Evolutionary conservation across 2,329 filamentous ascomycete species (phyloP).

Genomic region (Thelonectria blattea): DNA sequence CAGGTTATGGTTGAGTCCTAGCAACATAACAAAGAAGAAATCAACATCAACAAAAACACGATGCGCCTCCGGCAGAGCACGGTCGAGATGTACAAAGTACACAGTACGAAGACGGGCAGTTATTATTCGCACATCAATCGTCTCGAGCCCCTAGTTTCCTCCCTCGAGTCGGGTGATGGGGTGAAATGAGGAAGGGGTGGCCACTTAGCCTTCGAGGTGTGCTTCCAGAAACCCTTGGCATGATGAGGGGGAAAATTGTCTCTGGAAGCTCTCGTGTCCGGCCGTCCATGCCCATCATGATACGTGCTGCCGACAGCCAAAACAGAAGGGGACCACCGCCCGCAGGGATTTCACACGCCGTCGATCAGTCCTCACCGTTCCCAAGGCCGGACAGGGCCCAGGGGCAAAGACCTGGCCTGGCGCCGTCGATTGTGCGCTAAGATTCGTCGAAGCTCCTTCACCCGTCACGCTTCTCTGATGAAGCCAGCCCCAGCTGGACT

Average conservation of each 20-base stretch:
- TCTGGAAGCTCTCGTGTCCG: conserved; percentile 13
- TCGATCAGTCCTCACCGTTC: conserved; percentile 37
- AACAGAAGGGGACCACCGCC: conserved; percentile 24
- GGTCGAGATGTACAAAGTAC: conserved; percentile 1
- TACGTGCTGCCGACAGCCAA: background rate
- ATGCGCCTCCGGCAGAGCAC: background rate
- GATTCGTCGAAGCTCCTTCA: conserved; percentile 20
- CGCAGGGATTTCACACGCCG: conserved; percentile 29
- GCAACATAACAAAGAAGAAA: conserved; percentile 5
- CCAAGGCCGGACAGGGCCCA: conserved; percentile 25
- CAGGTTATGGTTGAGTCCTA: conserved; percentile 2
- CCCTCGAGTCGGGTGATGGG: conserved; percentile 23
- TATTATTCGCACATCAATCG: background rate
- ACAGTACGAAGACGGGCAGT: too few species aligned
- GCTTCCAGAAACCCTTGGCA: conserved; percentile 36
- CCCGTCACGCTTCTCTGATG: conserved; percentile 29
- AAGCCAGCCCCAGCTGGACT: conserved; percentile 25
- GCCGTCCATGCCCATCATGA: conserved; percentile 5
- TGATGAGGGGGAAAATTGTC: conserved; percentile 20
- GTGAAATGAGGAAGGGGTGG: conserved; percentile 30
- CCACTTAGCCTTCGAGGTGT: conserved; percentile 30
- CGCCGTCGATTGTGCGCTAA: conserved; percentile 25
- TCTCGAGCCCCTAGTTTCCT: conserved; percentile 21
- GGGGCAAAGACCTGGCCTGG: conserved; percentile 22
- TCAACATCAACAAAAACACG: conserved; percentile 13